phyloP scores from a whole-genome alignment of 1,284 basidiomycete species.

The Tilletiaria anomala region DNA sequence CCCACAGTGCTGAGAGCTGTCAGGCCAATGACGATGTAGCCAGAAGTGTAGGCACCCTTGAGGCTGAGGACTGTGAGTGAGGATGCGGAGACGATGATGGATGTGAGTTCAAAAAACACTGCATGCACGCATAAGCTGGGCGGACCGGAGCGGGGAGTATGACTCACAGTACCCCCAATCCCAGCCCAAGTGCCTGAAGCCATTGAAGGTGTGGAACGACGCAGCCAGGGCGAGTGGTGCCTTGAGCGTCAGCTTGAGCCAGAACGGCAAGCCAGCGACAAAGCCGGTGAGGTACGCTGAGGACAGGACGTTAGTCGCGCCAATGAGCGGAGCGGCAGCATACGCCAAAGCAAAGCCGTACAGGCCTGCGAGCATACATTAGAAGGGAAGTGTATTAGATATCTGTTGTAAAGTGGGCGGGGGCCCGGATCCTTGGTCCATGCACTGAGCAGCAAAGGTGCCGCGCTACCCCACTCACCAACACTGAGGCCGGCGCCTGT shows the following conservation, averaged over 20 bases:
- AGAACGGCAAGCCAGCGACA: constrained; percentile 46
- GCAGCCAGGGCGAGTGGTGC: constrained; percentile 19
- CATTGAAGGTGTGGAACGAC: constrained; percentile 73
- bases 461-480: no score
- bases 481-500: constrained; percentile 59
- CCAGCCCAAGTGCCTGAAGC: constrained; percentile 80
- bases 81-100: background rate
- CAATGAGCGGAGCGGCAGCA: constrained; percentile 60
- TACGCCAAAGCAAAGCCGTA: constrained; percentile 81
- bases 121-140: constrained; percentile 3
- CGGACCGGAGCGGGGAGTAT: background rate
- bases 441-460: no score
- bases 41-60: constrained; percentile 25
- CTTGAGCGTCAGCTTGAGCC: constrained; percentile 36
- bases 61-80: constrained; percentile 17
- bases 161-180: constrained; percentile 71
- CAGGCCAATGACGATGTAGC: constrained; percentile 27
- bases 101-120: constrained; percentile 1
- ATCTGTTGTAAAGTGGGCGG: no score
- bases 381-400: no score
- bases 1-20: constrained; percentile 18
- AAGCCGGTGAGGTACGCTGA: constrained; percentile 62
- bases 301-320: constrained; percentile 49
- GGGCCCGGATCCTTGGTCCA: no score
- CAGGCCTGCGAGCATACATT: constrained; percentile 46